Conservation (phyloP, 441 rosid species). For the Eruca vesicaria region DNA sequence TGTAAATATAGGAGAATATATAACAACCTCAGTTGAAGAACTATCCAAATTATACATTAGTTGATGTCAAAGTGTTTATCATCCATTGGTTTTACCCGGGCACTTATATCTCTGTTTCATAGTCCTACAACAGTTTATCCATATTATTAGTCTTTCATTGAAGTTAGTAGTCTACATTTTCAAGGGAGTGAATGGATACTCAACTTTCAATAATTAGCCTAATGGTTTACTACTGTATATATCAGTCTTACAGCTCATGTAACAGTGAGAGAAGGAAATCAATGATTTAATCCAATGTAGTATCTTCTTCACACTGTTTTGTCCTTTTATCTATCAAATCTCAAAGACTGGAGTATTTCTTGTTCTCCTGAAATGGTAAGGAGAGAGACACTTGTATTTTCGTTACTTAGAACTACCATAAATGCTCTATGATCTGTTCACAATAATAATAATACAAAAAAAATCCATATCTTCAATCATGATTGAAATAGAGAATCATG, state of each 20-base stretch:
- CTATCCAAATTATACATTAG: too few species aligned
- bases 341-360: not conserved
- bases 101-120: not conserved
- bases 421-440: not conserved
- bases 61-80: too few species aligned
- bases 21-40: too few species aligned
- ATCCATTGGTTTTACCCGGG: too few species aligned
- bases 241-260: not conserved
- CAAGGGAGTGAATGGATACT: too few species aligned
- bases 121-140: not conserved
- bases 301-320: too few species aligned
- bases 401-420: not conserved
- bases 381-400: not conserved
- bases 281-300: too few species aligned
- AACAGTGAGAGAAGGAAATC: not conserved
- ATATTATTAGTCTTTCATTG: too few species aligned
- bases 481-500: not conserved
- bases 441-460: not conserved
- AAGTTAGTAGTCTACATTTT: too few species aligned
- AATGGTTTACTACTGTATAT: not conserved
- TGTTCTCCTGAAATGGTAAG: too few species aligned
- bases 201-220: not conserved
- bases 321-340: too few species aligned
- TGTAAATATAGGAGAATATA: not conserved
- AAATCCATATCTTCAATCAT: not conserved